Evolutionary conservation across 768 basidiomycete species (phyloP), one percentile per base, ranked within the genome.

Genomic region (Coprinellus aureogranulatus): DNA sequence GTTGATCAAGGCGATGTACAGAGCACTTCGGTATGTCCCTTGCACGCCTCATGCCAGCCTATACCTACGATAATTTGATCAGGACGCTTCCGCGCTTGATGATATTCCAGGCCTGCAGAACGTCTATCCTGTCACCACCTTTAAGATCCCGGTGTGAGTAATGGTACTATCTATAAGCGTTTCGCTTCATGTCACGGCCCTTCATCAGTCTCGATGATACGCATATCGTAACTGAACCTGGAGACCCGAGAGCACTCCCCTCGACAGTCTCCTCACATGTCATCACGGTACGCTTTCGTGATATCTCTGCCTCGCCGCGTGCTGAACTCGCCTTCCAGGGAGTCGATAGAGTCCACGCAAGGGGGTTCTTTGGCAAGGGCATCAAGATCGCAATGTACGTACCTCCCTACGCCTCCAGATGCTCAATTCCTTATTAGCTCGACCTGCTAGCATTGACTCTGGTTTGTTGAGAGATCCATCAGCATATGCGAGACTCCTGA

Each of bases 321-420:
- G n/a, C 16, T 28, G 51, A 44, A 50, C 16, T 50, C 26, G 28
- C 53, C 30, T 31, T 37, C 26, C 25, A 84, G 82, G 82, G 85
- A 20, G 87, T 88, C 1, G 82, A 88, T 62, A 81, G 59, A 74
- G 75, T 87, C 20, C 87, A 89, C 64, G 83, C 84, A 3, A 64
- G 78, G 59, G 87, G 86, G 0, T 77, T 84, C 63, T 75, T 75
- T 25, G 88, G 89, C 10, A 77, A 77, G 40, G 87, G 87, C 2
- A 74, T 88, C 67, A 87, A 86, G 63, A 78, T 91, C 54, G 88
- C 80, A 59, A 82, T 89, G 82, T 83, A 55, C n/a, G 50, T 27
- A 27, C 54, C 14, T 20, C n/a, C n/a, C n/a, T 31, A 56, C 23
- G n/a, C 1, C 39, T 48, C 45, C 42, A 26, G n/a, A 11, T 42